Evolutionary conservation across 495 filamentous ascomycete species (phyloP).

Genomic region (Lindgomyces ingoldianus): DNA sequence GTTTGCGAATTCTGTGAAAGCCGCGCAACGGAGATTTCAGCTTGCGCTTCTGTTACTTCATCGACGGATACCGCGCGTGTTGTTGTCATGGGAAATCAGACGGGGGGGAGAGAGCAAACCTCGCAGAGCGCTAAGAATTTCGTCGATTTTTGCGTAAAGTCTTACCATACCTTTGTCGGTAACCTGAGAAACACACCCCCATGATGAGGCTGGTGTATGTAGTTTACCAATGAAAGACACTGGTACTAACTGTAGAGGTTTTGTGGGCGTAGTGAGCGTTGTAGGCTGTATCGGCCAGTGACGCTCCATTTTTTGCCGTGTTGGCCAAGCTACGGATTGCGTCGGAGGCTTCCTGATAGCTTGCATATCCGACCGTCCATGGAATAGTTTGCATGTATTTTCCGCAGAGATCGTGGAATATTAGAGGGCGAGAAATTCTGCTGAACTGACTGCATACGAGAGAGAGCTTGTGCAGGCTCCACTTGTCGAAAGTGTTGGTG

Average conservation of each 20-base stretch:
- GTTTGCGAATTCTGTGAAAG: not conserved
- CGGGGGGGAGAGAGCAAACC: no score
- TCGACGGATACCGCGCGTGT: not conserved
- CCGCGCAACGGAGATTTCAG: not conserved
- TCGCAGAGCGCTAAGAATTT: no score
- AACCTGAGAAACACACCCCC: no score
- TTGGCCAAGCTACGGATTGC: no score
- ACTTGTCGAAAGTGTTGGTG: not conserved
- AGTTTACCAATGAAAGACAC: no score
- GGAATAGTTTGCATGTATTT: not conserved
- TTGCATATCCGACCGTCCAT: not conserved
- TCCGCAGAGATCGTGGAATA: not conserved
- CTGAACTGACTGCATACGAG: not conserved
- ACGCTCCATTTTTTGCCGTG: no score
- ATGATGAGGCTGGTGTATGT: no score
- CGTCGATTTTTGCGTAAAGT: no score
- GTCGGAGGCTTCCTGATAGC: not conserved
- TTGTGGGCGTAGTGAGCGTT: no score
- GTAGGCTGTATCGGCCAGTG: no score
- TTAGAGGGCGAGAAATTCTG: not conserved
- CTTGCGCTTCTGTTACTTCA: not conserved
- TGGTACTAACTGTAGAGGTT: no score
- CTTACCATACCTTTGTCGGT: no score
- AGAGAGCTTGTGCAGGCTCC: not conserved
- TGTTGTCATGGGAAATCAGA: not conserved